phyloP scores from a whole-genome alignment of 805 yeast species.

The Pichia cephalocereana region DNA sequence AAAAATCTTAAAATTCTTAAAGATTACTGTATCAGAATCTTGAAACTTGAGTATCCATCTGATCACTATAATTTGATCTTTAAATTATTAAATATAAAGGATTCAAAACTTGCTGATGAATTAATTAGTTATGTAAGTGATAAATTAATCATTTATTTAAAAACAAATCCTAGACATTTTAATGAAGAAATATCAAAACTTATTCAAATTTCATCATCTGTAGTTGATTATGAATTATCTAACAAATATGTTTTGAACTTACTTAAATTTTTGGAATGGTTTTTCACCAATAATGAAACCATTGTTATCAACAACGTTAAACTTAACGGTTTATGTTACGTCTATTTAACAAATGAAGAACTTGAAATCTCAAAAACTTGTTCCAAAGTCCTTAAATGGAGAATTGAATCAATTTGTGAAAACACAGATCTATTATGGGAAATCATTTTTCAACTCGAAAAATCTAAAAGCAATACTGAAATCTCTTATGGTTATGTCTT shows the following conservation, averaged over 20 bases:
- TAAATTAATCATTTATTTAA: constrained; percentile 5
- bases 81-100: constrained; percentile 20
- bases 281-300: constrained; percentile 23
- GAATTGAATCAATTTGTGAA: constrained; percentile 28
- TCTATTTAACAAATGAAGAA: constrained; percentile 31
- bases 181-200: constrained; percentile 3
- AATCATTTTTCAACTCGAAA: constrained; percentile 30
- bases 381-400: constrained; percentile 46
- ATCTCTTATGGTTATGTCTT: constrained; percentile 39
- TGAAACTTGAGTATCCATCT: background rate
- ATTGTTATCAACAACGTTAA: background rate
- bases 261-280: constrained; percentile 30
- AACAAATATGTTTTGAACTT: constrained; percentile 9
- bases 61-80: constrained; percentile 8
- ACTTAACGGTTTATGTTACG: constrained; percentile 24
- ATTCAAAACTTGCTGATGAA: constrained; percentile 19
- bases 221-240: constrained; percentile 2
- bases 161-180: constrained; percentile 12
- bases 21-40: constrained; percentile 2
- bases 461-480: constrained; percentile 19
- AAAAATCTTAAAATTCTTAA: constrained; percentile 4
- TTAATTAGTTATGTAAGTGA: constrained; percentile 6
- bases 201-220: background rate
- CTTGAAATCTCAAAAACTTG: constrained; percentile 29
- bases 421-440: constrained; percentile 32